Conservation (phyloP, 2,329 filamentous ascomycete species). For the Aquanectria penicillioides region DNA sequence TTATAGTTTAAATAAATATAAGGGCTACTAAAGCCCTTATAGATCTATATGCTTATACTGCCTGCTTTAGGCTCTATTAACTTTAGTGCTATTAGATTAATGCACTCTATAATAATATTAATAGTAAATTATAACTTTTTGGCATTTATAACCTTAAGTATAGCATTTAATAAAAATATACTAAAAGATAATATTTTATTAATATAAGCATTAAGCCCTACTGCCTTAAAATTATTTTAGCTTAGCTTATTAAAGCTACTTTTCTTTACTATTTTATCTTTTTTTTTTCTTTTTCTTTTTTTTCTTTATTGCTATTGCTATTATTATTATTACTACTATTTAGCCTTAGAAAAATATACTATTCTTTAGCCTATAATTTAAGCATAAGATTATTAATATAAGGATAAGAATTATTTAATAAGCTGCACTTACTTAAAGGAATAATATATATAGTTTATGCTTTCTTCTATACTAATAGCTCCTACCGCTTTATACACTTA, state of each 20-base stretch:
- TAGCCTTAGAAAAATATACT: conserved; percentile 3
- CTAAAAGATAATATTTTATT: conserved; percentile 10
- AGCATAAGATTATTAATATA: too few relatives aligned
- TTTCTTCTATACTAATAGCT: conserved; percentile 4
- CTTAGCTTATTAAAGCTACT: conserved; percentile 6
- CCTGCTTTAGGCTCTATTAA: too few relatives aligned
- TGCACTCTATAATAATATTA: background rate
- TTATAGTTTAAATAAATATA: too few relatives aligned
- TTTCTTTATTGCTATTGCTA: too few relatives aligned
- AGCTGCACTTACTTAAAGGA: background rate
- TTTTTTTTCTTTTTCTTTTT: too few relatives aligned
- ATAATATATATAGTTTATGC: background rate
- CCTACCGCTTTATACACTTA: conserved; percentile 4
- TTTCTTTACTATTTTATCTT: too few relatives aligned
- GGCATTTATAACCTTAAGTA: background rate
- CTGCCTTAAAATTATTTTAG: conserved; percentile 2
- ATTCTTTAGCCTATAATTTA: background rate
- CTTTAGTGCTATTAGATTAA: too few relatives aligned
- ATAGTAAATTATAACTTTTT: conserved; percentile 12
- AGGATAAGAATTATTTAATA: background rate
- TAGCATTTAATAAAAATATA: conserved; percentile 14
- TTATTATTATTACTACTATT: conserved; percentile 2
- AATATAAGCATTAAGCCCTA: conserved; percentile 2
- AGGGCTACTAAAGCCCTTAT: too few relatives aligned
- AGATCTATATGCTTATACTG: background rate